Conservation (phyloP, 2,329 filamentous ascomycete species). For the Trichoderma koningiopsis region DNA sequence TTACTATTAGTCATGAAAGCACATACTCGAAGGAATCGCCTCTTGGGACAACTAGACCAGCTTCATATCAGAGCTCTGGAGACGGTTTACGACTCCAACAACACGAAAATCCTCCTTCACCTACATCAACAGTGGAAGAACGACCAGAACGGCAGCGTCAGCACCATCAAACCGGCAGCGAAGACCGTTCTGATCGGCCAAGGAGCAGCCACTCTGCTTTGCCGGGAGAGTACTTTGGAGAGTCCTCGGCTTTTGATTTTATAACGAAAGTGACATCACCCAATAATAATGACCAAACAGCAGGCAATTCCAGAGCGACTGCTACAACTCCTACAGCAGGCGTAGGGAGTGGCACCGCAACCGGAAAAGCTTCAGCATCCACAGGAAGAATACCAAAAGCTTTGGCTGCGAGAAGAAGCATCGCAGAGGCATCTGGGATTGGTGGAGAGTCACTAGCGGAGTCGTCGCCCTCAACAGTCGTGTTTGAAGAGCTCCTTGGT, state of each 20-base stretch:
- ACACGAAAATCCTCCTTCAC: not conserved
- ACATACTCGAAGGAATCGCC: constrained; percentile 13
- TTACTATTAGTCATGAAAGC: not conserved
- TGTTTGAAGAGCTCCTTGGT: constrained; percentile 15
- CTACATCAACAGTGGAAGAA: not conserved
- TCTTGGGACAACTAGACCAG: not conserved
- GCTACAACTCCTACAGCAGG: not conserved
- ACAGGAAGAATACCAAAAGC: not conserved
- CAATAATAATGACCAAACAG: not conserved
- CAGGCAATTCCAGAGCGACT: not conserved
- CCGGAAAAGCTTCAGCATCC: not conserved
- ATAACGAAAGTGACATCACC: constrained; percentile 18
- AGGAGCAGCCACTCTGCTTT: constrained; percentile 15
- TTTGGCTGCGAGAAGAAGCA: not conserved
- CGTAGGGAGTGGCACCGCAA: not conserved
- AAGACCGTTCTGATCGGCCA: not conserved
- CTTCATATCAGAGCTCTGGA: not conserved
- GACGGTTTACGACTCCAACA: not conserved
- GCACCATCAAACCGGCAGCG: not conserved
- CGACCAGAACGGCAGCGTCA: not conserved
- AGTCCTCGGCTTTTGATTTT: constrained; percentile 20
- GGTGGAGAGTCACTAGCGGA: constrained; percentile 4
- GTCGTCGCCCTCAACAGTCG: constrained; percentile 15
- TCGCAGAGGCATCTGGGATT: not conserved
- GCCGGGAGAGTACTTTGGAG: constrained; percentile 17